These are phyloP conservation scores for Aspergillus novofumigatus DNA, from an alignment of 2,329 filamentous ascomycete genomes.

Conservation along the genomic window DNA sequence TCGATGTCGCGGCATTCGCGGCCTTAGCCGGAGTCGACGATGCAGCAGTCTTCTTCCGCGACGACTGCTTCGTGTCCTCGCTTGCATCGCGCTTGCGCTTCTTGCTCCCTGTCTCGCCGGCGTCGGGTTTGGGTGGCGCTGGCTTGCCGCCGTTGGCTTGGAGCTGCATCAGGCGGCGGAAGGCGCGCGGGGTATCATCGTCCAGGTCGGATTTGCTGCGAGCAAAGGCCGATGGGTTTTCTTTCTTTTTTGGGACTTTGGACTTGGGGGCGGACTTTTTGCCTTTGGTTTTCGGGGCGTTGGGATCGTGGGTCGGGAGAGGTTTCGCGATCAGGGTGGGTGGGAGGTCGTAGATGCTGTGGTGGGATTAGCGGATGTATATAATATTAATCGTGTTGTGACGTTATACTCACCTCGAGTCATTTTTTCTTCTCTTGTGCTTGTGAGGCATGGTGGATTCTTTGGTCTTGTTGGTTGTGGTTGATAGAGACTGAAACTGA, in stretches of 20 bases:
- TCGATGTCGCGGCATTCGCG: conserved; percentile 7
- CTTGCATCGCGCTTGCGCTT: conserved; percentile 45
- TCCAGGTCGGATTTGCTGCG: conserved; percentile 35
- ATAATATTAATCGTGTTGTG: conserved; percentile 1
- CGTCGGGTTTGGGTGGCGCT: conserved; percentile 64
- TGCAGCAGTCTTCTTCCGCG: conserved; percentile 23
- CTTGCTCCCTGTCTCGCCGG: conserved; percentile 40
- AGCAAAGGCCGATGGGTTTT: conserved; percentile 30
- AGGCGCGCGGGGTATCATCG: conserved; percentile 85
- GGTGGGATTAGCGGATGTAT: conserved; percentile 15
- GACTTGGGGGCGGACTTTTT: conserved; percentile 27
- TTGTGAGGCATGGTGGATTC: conserved; percentile 71
- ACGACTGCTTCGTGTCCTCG: conserved; percentile 14
- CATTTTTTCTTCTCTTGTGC: conserved; percentile 62
- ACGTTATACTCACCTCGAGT: conserved; percentile 15
- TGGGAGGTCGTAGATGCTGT: conserved; percentile 53
- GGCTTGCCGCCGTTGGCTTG: conserved; percentile 51
- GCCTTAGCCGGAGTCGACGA: conserved; percentile 12
- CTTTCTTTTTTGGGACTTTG: conserved; percentile 41
- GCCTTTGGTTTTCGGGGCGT: conserved; percentile 14
- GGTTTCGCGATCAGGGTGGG: conserved; percentile 57
- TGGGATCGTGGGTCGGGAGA: conserved; percentile 51
- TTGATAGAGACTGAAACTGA: conserved; percentile 1
- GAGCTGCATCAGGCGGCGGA: conserved; percentile 77
- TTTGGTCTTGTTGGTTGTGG: conserved; percentile 7